Evolutionary conservation across 768 basidiomycete genomes (phyloP), one percentile per base, ranked within the genome.

Genomic region (Termitomyces sp.): DNA sequence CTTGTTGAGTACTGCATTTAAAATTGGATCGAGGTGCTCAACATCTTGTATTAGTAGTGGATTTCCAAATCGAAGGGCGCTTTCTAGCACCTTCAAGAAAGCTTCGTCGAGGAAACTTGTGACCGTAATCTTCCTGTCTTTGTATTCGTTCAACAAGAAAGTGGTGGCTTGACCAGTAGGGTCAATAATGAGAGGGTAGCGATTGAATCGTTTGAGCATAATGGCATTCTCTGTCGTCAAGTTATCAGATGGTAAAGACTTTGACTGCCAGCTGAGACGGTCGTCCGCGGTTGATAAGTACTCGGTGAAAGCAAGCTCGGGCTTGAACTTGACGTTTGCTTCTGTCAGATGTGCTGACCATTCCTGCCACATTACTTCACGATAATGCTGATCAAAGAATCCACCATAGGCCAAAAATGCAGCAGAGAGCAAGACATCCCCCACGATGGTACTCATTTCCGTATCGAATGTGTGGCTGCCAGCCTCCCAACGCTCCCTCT

Each of bases 61-160:
- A 63, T 97, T 98, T 28, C 97, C 97, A 68, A 99, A 99, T 43
- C 97, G 94, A 56, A 99, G 81, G n/a, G 97, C 96, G 63, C 92
- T 95, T 73, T 99, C 97, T 62, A 99, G 76, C 43, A 97, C 94
- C 73, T 99, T 99, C 65, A 98, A 81, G 88, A 99, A 98, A 0
- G 96, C 91, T 68, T 97, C 95, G 66, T 99, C 96, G 59, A 98
- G 76, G 88, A 98, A 99, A 68, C 95, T 98, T 2, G 97, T 99
- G 55, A 97, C 90, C 1, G 94, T 92, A 67, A 99, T 96, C 77
- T 98, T 98, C 63, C 94, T 86, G 47, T 97, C 91, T 70, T 86
- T 88, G 79, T 95, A 95, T 67, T 97, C 91, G 64, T 96, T 95
- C 61, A 94, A 79, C 51, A 99, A 73, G 84, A 94, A 99, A 10